Conservation (phyloP, 2,329 filamentous ascomycete species). For the Colletotrichum cereale region DNA sequence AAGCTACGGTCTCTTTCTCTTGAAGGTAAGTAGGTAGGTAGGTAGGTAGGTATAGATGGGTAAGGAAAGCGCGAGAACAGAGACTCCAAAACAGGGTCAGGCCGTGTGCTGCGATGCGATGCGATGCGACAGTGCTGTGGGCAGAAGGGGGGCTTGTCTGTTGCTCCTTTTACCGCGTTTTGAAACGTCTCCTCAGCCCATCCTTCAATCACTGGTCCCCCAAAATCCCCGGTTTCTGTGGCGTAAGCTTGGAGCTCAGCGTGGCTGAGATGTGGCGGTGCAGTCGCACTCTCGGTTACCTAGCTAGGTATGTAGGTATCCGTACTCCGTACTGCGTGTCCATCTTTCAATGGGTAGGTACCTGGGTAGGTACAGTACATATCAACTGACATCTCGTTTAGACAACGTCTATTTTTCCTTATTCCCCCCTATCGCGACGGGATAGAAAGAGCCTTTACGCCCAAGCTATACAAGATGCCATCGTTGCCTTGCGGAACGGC, state of each 20-base stretch:
- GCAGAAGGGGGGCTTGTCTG: slow-evolving; percentile 25
- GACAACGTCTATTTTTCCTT: slow-evolving; percentile 10
- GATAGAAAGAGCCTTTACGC: slow-evolving; percentile 24
- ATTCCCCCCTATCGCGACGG: slow-evolving; percentile 19
- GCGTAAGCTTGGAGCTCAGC: slow-evolving; percentile 3
- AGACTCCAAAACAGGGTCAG: slow-evolving; percentile 21
- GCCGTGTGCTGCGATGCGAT: slow-evolving; percentile 12
- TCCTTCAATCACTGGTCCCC: slow-evolving; percentile 25
- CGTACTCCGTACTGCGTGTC: no score
- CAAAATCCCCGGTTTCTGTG: slow-evolving; percentile 11
- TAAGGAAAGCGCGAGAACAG: background rate
- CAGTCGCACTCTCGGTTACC: background rate
- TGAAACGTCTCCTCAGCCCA: slow-evolving; percentile 40
- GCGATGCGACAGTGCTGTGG: slow-evolving; percentile 31
- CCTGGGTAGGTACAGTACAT: background rate
- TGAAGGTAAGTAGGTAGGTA: background rate
- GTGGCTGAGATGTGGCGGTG: slow-evolving; percentile 27
- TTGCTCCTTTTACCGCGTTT: slow-evolving; percentile 19
- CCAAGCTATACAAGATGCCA: slow-evolving; percentile 41
- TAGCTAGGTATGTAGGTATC: no score
- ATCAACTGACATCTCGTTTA: background rate
- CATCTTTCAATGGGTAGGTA: background rate
- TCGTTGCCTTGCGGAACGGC: slow-evolving; percentile 42
- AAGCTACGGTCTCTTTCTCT: slow-evolving; percentile 18
- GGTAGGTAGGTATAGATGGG: background rate